Evolutionary conservation across 2,329 filamentous ascomycete genomes (phyloP).

Genomic region (Aspergillus sp.): DNA sequence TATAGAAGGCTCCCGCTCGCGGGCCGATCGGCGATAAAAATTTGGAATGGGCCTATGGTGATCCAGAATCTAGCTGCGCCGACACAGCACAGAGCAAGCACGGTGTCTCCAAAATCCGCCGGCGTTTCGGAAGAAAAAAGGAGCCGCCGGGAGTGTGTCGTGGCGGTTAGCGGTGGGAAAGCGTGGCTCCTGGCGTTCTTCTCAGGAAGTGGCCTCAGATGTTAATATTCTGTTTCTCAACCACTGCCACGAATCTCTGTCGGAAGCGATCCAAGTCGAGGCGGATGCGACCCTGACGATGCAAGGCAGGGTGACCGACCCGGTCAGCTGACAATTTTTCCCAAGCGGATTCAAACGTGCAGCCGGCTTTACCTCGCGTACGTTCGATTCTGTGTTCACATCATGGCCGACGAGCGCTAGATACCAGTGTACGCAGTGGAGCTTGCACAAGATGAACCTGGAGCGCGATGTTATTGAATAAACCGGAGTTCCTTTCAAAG

Average conservation of each 20-base stretch:
- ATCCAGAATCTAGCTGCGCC: too few species aligned
- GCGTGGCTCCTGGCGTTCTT: too few species aligned
- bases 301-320: constrained; percentile 23
- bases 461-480: constrained; percentile 24
- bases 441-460: constrained; percentile 25
- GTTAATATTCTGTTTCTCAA: constrained; percentile 18
- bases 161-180: too few species aligned
- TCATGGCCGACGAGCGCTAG: constrained; percentile 18
- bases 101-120: too few species aligned
- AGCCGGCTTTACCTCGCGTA: constrained; percentile 15
- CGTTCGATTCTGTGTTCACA: constrained; percentile 20
- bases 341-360: constrained; percentile 21
- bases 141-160: too few species aligned
- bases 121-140: too few species aligned
- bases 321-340: constrained; percentile 18
- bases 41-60: too few species aligned
- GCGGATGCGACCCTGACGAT: constrained; percentile 24
- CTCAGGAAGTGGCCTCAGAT: too few species aligned
- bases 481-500: too few species aligned
- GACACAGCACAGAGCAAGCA: too few species aligned
- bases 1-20: too few species aligned
- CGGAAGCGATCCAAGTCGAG: constrained; percentile 20
- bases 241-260: constrained; percentile 22
- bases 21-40: too few species aligned
- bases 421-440: constrained; percentile 26